Evolutionary conservation across 1,284 basidiomycete species (phyloP), one percentile per base, ranked within the genome.

Genomic region (Apiotrichum brassicae): DNA sequence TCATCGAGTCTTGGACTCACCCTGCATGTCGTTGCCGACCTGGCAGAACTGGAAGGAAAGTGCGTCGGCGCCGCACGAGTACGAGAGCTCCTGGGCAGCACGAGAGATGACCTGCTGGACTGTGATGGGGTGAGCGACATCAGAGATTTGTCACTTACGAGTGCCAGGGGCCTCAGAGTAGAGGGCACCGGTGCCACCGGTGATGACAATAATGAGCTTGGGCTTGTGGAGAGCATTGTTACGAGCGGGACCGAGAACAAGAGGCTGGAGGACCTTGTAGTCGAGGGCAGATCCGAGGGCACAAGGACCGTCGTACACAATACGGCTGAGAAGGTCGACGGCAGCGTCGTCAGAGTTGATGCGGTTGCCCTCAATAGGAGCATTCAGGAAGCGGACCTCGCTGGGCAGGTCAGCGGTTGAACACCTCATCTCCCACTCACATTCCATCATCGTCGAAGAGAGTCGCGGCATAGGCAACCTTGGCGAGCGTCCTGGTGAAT

Each of bases 381-480:
- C 66, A 66, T 76, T 76, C 64, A 76, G 68, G 66, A 77, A 76
- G 47, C 73, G 58, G 42, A 74, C 65, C 47, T 67, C 63, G 49
- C 49, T 46, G 44, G 33, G n/a, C 65, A n/a, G 65, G 26, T 48
- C 30, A 33, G 46, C 18, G n/a, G n/a, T n/a, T 13, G 56, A n/a
- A 24, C 28, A 30, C 11, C 11, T 30, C 28, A 14, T 30, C 3
- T 11, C n/a, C 28, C 73, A 46, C 35, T 43, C 38, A 40, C 12
- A 48, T 48, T 13, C 76, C 76, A 48, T 77, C 76, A 12, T 70
- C 63, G 58, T 77, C 76, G 57, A 76, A 75, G 19, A 76, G 57
- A 0, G 69, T 68, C 0, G 72, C 66, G 6, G 71, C 74, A 42
- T 61, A 68, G 18, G 75, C 71, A 37, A 76, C 71, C 46, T 69